Percentiles rank a stretch among this genome's conserved stretches.
phyloP scores from a whole-genome alignment of 257 asterid genomes.

The Jaltomata sinuosa region DNA sequence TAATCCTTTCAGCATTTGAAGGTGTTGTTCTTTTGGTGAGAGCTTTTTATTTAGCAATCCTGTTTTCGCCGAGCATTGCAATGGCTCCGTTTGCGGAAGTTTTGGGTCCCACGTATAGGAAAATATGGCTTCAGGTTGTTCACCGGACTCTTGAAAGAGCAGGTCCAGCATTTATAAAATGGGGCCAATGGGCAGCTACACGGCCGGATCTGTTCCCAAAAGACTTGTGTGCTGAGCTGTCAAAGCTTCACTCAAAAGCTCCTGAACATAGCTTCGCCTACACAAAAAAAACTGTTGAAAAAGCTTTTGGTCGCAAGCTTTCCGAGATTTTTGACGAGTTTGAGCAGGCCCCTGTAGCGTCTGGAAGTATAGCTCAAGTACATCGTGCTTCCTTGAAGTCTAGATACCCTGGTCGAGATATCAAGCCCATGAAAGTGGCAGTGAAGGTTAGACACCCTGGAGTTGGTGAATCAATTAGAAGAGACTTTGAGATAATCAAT shows the following conservation, averaged over 20 bases:
- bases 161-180: conserved; percentile 96
- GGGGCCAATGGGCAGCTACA: conserved; percentile 99
- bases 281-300: conserved; percentile 60
- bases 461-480: conserved; percentile 79
- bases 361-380: conserved; percentile 91
- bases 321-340: conserved; percentile 69
- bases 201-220: conserved; percentile 88
- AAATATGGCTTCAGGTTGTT: conserved; percentile 77
- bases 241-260: conserved; percentile 90
- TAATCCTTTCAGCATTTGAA: conserved; percentile 35
- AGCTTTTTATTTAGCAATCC: conserved; percentile 50
- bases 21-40: conserved; percentile 57
- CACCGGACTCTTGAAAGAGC: conserved; percentile 81
- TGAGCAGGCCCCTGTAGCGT: conserved; percentile 81
- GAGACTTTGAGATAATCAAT: conserved; percentile 78
- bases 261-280: conserved; percentile 86
- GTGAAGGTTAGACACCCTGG: conserved; percentile 92
- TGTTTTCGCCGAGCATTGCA: conserved; percentile 72
- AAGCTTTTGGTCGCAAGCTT: conserved; percentile 63
- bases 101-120: conserved; percentile 63
- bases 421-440: conserved; percentile 62
- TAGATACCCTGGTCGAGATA: conserved; percentile 45
- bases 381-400: conserved; percentile 65
- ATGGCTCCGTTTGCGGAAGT: conserved; percentile 93
- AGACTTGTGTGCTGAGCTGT: conserved; percentile 74